Base-by-base conservation (phyloP, 164 flowering plant genomes). In the Umbellularia californica region DNA sequence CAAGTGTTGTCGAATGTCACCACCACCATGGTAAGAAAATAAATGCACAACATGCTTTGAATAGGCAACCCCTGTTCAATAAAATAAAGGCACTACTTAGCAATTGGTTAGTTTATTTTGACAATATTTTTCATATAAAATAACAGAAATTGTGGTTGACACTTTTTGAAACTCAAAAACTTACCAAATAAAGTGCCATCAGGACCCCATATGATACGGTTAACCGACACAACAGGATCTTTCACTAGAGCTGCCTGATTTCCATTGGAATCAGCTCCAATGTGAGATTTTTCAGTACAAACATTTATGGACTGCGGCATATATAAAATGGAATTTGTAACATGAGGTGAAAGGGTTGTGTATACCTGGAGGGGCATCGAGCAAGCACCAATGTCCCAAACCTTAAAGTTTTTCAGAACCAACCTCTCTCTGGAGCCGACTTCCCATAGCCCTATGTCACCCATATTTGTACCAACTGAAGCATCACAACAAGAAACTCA, bases 171-270 rank as follows among this genome's bases (percentile, higher is more conserved):
- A 63, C 25, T 55, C 23, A 64, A 24, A 75, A 58, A 51, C 88
- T 81, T 84, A 93, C 98, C 98, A 84, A 93, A 88, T 60, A 92
- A 79, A 70, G 86, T 71, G 55, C 98, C 98, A 85, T 92, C 98
- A 27, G 92, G 97, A 58, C 94, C 89, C 98, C 98, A 93, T 22
- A 81, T 87, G 24, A 92, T 84, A 63, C 95, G 90, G 77, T 88
- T 93, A 30, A 93, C 90, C n/a, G 94, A 90, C 1, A 84, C 92
- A 71, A 79, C 77, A 22, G 88, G 86, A 69, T 93, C 95, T 71
- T 83, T 89, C 12, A 69, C 86, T 25, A 91, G 73, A 62, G 89
- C 81, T 30, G 90, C 84, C 91, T 89, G 88, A 41, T 73, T 70
- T 58, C 22, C 65, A 71, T 58, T 58, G 73, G 50, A 71, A 55